Conservation (phyloP, 352 stramenopile species). For the Albugo laibachii region DNA sequence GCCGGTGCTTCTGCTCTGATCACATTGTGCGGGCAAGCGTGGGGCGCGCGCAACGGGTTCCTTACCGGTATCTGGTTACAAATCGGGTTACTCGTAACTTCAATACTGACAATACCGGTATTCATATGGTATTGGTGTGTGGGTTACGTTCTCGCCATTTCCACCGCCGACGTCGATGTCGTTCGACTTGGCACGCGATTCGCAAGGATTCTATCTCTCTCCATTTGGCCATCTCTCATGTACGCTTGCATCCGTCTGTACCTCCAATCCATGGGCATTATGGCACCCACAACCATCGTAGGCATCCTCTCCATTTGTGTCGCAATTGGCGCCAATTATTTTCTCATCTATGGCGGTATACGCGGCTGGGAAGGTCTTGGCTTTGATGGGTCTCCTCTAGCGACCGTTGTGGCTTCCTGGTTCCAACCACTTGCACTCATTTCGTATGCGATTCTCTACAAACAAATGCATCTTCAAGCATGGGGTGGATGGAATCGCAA, state of each 20-base stretch:
- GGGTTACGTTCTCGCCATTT: slow-evolving; percentile 32
- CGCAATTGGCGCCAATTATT: slow-evolving; percentile 44
- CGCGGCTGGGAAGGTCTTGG: slow-evolving; percentile 16
- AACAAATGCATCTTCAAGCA: slow-evolving; percentile 57
- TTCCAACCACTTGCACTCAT: slow-evolving; percentile 55
- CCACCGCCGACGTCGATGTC: slow-evolving; percentile 43
- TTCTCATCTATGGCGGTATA: slow-evolving; percentile 43
- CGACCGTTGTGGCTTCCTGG: slow-evolving; percentile 36
- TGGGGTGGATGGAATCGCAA: slow-evolving; percentile 39
- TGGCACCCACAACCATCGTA: slow-evolving; percentile 60
- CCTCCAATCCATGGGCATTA: slow-evolving; percentile 60
- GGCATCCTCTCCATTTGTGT: slow-evolving; percentile 45
- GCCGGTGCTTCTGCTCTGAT: slow-evolving; percentile 59
- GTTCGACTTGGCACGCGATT: slow-evolving; percentile 42
- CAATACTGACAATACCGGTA: slow-evolving; percentile 43
- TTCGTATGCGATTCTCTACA: slow-evolving; percentile 62
- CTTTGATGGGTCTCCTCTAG: slow-evolving; percentile 58
- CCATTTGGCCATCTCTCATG: slow-evolving; percentile 41
- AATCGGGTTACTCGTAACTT: slow-evolving; percentile 44
- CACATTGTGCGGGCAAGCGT: slow-evolving; percentile 62
- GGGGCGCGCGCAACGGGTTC: slow-evolving; percentile 54
- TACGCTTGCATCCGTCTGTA: slow-evolving; percentile 64
- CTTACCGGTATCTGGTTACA: slow-evolving; percentile 68
- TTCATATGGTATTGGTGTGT: slow-evolving; percentile 73
- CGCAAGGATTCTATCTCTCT: slow-evolving; percentile 29